phyloP scores from a whole-genome alignment of 2,329 filamentous ascomycete species.

The Trichoderma sp. region DNA sequence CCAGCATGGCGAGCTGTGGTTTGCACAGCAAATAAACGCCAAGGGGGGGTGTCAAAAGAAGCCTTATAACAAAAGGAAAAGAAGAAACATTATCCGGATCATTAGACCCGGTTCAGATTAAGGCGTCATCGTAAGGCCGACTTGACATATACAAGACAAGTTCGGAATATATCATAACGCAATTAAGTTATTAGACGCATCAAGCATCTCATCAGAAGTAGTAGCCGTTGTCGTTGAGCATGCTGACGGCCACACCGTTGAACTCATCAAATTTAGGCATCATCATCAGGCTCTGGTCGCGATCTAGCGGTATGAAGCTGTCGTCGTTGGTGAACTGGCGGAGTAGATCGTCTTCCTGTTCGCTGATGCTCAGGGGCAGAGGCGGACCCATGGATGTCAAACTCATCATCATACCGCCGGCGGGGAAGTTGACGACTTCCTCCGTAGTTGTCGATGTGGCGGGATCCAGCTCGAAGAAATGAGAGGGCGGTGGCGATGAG shows the following conservation, averaged over 20 bases:
- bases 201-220: conserved; percentile 48
- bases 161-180: background rate
- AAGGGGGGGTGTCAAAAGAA: background rate
- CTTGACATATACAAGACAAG: conserved; percentile 12
- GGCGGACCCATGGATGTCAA: conserved; percentile 35
- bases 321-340: conserved; percentile 43
- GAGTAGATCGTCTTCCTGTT: conserved; percentile 45
- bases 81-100: conserved; percentile 18
- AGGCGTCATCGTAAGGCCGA: conserved; percentile 4
- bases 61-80: background rate
- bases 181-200: background rate
- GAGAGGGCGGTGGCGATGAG: conserved; percentile 53
- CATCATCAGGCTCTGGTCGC: conserved; percentile 48
- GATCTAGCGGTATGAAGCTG: conserved; percentile 42
- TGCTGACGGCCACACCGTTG: conserved; percentile 46
- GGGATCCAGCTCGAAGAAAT: conserved; percentile 47
- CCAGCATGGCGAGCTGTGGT: conserved; percentile 10
- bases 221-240: conserved; percentile 52
- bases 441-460: conserved; percentile 33
- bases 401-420: conserved; percentile 33
- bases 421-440: conserved; percentile 31
- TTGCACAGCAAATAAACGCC: conserved; percentile 1
- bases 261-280: conserved; percentile 55
- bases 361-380: conserved; percentile 34
- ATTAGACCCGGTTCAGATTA: conserved; percentile 17